phyloP scores from a whole-genome alignment of 2,329 filamentous ascomycete species.

The Clonostachys solani region DNA sequence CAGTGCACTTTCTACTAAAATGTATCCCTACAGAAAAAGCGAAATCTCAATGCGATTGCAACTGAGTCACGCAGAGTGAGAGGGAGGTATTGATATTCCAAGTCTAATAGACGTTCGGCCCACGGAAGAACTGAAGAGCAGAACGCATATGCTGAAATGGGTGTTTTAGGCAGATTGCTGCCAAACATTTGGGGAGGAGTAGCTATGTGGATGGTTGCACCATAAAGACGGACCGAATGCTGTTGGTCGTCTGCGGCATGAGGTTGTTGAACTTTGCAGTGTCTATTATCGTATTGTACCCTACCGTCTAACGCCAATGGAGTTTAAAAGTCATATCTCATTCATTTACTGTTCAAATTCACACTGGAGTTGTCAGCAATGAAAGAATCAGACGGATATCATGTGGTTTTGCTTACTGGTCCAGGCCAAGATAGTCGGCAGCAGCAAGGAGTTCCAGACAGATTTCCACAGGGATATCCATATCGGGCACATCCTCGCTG shows the following conservation, averaged over 20 bases:
- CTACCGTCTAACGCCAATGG: not conserved
- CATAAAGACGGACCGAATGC: too few species aligned
- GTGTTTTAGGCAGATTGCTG: conserved; percentile 1
- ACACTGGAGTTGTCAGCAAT: conserved; percentile 25
- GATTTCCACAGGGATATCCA: conserved; percentile 76
- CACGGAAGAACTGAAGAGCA: conserved; percentile 40
- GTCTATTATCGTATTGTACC: too few species aligned
- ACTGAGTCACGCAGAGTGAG: conserved; percentile 45
- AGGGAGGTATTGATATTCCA: conserved; percentile 47
- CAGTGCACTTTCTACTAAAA: not conserved
- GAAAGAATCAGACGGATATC: conserved; percentile 13
- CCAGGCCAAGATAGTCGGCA: conserved; percentile 71
- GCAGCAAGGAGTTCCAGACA: conserved; percentile 75
- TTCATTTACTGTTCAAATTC: conserved; percentile 30
- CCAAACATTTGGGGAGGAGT: too few species aligned
- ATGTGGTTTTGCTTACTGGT: conserved; percentile 32
- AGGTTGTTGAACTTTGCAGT: too few species aligned
- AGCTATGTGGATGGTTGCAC: too few species aligned
- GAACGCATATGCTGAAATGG: conserved; percentile 54
- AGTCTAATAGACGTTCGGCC: conserved; percentile 49
- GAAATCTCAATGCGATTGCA: conserved; percentile 33
- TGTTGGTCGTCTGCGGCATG: too few species aligned
- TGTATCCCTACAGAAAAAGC: conserved; percentile 44
- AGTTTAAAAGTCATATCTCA: not conserved
- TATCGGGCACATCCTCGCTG: conserved; percentile 69